phyloP scores from a whole-genome alignment of 1,284 basidiomycete species.

The Sanghuangporus weigelae region DNA sequence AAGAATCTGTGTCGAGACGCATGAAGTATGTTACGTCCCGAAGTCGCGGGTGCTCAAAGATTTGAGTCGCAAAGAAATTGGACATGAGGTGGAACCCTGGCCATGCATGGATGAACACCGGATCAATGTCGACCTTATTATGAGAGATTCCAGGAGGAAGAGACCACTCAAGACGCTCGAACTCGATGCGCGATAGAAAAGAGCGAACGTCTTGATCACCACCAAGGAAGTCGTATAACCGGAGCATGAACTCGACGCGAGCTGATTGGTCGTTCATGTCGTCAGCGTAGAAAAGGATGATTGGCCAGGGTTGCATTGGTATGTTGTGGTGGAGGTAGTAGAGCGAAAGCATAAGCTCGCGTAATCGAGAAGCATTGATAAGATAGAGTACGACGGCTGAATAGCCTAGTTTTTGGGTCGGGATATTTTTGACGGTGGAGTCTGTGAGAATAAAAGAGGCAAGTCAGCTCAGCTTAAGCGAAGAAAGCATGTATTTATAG shows the following conservation, averaged over 20 bases:
- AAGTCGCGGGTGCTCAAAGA: slow-evolving; percentile 13
- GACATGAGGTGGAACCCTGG: slow-evolving; percentile 15
- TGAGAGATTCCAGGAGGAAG: not conserved
- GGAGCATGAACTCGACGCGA: not conserved
- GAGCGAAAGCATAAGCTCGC: not conserved
- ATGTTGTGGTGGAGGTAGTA: slow-evolving; percentile 1
- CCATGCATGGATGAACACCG: slow-evolving; percentile 2
- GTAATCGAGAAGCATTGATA: not conserved
- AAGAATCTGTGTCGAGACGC: slow-evolving; percentile 16
- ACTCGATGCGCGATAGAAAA: slow-evolving; percentile 3
- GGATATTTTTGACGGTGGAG: not conserved
- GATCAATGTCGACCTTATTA: slow-evolving; percentile 3
- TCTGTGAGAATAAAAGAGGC: not conserved
- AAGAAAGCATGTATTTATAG: not conserved
- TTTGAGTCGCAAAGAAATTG: slow-evolving; percentile 12
- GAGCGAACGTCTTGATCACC: not conserved
- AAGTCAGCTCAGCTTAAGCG: not conserved
- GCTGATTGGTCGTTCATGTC: not conserved
- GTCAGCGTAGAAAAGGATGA: slow-evolving; percentile 5
- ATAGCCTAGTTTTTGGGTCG: not conserved
- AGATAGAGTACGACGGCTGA: slow-evolving; percentile 4
- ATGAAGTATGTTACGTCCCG: slow-evolving; percentile 15
- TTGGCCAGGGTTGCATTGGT: not conserved
- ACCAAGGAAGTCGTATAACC: slow-evolving; percentile 6
- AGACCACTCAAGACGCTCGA: not conserved